Evolutionary conservation across 2,329 filamentous ascomycete genomes (phyloP).

Genomic region (Aspergillus texensis): DNA sequence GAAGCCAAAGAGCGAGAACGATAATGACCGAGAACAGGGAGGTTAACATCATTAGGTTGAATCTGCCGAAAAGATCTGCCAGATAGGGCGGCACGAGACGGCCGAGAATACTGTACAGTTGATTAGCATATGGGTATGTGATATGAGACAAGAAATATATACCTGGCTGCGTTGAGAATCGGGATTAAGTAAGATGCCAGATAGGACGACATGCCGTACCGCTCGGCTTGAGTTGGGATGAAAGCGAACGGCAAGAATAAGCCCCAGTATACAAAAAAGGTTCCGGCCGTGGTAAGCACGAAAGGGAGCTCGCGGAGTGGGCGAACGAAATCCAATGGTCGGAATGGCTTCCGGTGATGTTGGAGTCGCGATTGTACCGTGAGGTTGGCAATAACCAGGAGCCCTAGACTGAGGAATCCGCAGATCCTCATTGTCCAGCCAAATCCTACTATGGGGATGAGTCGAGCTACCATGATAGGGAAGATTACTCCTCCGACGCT

Average conservation of each 20-base stretch:
- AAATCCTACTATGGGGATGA: constrained; percentile 1
- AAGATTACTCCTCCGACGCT: constrained; percentile 59
- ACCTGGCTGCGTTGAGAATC: constrained; percentile 53
- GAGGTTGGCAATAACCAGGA: constrained; percentile 49
- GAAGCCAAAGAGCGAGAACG: constrained; percentile 57
- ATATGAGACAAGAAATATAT: neutral
- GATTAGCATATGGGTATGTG: neutral
- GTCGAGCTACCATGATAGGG: constrained; percentile 54
- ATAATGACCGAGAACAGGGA: neutral
- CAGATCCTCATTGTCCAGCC: constrained; percentile 4
- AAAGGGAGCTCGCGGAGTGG: constrained; percentile 29
- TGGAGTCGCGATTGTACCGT: constrained; percentile 26
- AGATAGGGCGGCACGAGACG: neutral
- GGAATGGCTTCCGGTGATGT: neutral
- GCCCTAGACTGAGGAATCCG: neutral
- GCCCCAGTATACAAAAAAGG: constrained; percentile 55
- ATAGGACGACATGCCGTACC: constrained; percentile 53
- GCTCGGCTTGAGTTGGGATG: constrained; percentile 50
- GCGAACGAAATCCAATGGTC: constrained; percentile 21
- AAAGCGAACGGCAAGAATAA: constrained; percentile 63
- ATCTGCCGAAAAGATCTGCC: neutral
- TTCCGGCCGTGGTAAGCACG: constrained; percentile 21
- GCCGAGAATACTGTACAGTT: neutral
- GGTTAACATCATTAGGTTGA: constrained; percentile 1
- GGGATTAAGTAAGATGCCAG: constrained; percentile 57